Evolutionary conservation across 345 rosid species (phyloP), one percentile per base, ranked within the genome.

Genomic region (Eucalyptus camaldulensis): DNA sequence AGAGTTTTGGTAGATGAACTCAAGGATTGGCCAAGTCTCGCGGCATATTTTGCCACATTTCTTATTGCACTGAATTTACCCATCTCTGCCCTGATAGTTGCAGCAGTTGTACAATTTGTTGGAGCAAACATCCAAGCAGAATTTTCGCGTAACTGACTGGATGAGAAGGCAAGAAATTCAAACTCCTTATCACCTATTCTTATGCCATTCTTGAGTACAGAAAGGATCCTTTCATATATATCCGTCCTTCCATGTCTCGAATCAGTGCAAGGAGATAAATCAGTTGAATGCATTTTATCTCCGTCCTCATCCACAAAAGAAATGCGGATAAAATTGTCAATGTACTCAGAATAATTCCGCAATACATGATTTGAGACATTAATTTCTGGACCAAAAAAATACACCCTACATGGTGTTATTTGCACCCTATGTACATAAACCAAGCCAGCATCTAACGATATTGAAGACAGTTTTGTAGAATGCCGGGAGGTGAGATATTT

Each of bases 71-170:
- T 85, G 90, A 95, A 94, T 86, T 92, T n/a, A 2, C 97, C 97
- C 95, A 93, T 93, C 92, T 91, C 76, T 76, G 80, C 83, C 90
- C 97, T 94, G 87, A 93, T 94, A 76, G 89, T 89, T 54, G 90
- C 92, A 87, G 96, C 95, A 87, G 94, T 93, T 43, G 86, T 90
- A 86, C 94, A 95, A 83, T 44, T 10, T 50, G 81, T 91, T 10
- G 96, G 89, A 65, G 96, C 95, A 91, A 95, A 95, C 97, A 95
- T 93, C 97, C 97, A 95, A 76, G 95, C 94, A 88, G 96, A 95
- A 90, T 92, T 94, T 88, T 95, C 97, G 4, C 96, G 91, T 89
- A 95, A 89, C 86, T 95, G 97, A 91, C 96, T 94, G 47, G 97
- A 89, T 60, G 97, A 95, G 89, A 92, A 95, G n/a, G 97, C 97